Base-by-base conservation (phyloP, 2,329 filamentous ascomycete genomes). In the Hawksworthiomyces lignivorus region DNA sequence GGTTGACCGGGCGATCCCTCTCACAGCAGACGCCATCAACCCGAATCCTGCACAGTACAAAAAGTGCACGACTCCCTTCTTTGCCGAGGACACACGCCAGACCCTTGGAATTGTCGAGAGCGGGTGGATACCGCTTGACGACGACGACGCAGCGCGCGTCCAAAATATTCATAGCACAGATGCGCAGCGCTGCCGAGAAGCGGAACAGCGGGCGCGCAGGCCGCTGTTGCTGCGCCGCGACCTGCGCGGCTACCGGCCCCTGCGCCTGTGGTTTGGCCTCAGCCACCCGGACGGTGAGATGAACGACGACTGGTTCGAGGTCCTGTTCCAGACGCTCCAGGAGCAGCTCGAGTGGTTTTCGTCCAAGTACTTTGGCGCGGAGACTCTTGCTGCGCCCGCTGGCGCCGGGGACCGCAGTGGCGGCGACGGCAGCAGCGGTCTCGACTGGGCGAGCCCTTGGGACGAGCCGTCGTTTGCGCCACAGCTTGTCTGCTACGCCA, bases 401-500 rank as follows among this genome's bases (percentile, higher is more conserved):
- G 5, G 5, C 30, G 30, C 18, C 32, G 8, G 32, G 8, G 22
- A 6, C 15, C 5, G 35, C 29, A 24, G 31, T 4, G 28, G 17
- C 8, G 24, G 32, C 32, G 26, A 29, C 5, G n/a, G 11, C 3
- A 14, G 15, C n/a, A 17, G 12, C 7, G 19, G 18, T 8, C 29
- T 20, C 35, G 19, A 26, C 15, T 36, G 27, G 46, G 26, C 38
- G 8, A 56, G 34, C 31, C 46, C 46, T 22, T 55, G 53, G 52
- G 28, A 30, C 17, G 34, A 54, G n/a, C 46, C 41, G 1, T 44
- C 47, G 11, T 34, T 62, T 29, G 51, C 54, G 17, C 42, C 50
- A 12, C 52, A 59, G 38, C 65, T 68, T 41, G 10, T 56, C n/a
- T 42, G 58, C 41, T 65, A 62, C 44, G 54, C 58, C 1, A 45